Percentiles rank a stretch among this genome's conserved stretches.
Evolutionary conservation across 306 rosid genomes (phyloP).

Genomic region (Cucumis cinereus): DNA sequence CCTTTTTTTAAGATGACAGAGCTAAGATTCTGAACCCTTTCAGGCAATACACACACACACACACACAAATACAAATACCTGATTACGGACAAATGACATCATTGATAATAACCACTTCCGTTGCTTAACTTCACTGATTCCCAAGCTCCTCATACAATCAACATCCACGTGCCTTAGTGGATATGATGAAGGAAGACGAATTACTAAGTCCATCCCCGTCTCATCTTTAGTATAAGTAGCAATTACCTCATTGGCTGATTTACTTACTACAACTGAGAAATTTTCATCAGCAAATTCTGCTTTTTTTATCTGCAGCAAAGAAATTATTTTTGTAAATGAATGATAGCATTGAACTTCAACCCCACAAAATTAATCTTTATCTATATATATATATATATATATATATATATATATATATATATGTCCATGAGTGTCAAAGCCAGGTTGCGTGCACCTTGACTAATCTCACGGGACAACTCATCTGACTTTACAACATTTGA

Average conservation of each 20-base stretch:
- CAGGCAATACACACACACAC: too few species aligned
- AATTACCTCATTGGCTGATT: constrained; percentile 89
- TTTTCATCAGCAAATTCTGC: constrained; percentile 64
- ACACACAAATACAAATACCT: constrained; percentile 33
- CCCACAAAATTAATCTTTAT: neutral
- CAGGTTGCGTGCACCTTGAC: too few species aligned
- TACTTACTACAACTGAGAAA: constrained; percentile 80
- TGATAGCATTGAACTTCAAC: neutral
- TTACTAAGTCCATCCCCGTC: constrained; percentile 90
- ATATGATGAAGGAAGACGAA: constrained; percentile 84
- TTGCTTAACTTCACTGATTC: constrained; percentile 83
- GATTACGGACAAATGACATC: constrained; percentile 83
- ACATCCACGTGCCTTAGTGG: constrained; percentile 86
- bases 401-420: too few species aligned
- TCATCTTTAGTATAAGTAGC: constrained; percentile 97
- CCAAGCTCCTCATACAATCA: constrained; percentile 80
- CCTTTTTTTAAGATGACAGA: neutral
- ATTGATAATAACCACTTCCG: constrained; percentile 95
- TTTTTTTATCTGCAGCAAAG: constrained; percentile 67
- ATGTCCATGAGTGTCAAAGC: too few species aligned
- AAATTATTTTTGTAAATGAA: neutral
- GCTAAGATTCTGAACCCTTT: neutral
- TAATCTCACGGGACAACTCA: too few species aligned
- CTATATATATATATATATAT: too few species aligned
- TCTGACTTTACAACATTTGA: too few species aligned